A percentile compares a stretch with the other conserved stretches of the same genome.
Conservation (phyloP, 2,329 filamentous ascomycete genomes). For the Westerdykella aurantiaca region DNA sequence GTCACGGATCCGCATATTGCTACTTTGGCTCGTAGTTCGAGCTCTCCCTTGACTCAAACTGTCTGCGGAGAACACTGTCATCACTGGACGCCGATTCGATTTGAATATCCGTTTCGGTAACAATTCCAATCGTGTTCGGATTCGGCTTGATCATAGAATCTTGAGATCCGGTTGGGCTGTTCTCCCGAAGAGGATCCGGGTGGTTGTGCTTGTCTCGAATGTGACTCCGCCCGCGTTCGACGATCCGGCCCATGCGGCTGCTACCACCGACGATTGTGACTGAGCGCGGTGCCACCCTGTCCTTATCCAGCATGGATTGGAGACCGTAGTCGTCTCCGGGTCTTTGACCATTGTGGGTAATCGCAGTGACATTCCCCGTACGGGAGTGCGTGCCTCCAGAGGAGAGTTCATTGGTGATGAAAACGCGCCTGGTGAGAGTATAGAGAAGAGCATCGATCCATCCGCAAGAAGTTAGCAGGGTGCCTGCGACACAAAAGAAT, state of each 20-base stretch:
- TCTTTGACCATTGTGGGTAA: constrained; percentile 17
- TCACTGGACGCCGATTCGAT: constrained; percentile 16
- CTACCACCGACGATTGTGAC: constrained; percentile 34
- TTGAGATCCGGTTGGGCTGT: constrained; percentile 27
- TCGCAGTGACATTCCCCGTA: constrained; percentile 19
- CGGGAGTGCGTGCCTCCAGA: constrained; percentile 8
- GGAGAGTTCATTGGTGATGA: constrained; percentile 31
- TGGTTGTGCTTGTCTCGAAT: constrained; percentile 7
- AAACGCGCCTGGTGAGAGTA: constrained; percentile 38
- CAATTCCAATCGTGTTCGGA: constrained; percentile 19
- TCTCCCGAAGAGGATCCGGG: constrained; percentile 15
- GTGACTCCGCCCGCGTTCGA: constrained; percentile 21
- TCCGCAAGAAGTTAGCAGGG: constrained; percentile 49
- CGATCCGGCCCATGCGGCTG: constrained; percentile 24
- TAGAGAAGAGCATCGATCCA: constrained; percentile 43
- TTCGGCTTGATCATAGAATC: constrained; percentile 31
- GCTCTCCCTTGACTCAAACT: no score
- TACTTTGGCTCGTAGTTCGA: no score
- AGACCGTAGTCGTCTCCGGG: constrained; percentile 28
- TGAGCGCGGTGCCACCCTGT: constrained; percentile 21
- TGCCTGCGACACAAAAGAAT: constrained; percentile 56
- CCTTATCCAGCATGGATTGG: constrained; percentile 24
- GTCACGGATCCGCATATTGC: no score
- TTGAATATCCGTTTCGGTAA: constrained; percentile 33
- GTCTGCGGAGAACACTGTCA: no score